Evolutionary conservation across 805 yeast genomes (phyloP).

Genomic region (Debaryomyces hansenii): DNA sequence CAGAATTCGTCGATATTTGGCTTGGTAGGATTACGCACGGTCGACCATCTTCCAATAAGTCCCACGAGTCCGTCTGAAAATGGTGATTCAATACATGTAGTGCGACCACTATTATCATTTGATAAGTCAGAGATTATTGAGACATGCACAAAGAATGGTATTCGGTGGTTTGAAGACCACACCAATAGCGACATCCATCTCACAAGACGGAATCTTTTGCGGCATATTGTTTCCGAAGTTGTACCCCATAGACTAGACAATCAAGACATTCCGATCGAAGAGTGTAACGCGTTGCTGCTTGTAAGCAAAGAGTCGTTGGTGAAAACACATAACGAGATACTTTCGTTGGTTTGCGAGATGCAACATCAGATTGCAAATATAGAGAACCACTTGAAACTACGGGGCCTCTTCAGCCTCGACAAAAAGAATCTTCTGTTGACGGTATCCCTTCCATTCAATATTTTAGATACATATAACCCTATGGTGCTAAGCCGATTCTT

Average conservation of each 20-base stretch:
- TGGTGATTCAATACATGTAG: slow-evolving; percentile 20
- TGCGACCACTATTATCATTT: slow-evolving; percentile 54
- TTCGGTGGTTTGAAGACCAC: slow-evolving; percentile 70
- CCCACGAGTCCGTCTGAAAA: slow-evolving; percentile 14
- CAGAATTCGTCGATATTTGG: slow-evolving; percentile 50
- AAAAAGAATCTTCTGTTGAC: neutral
- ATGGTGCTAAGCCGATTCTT: slow-evolving; percentile 29
- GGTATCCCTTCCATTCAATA: neutral
- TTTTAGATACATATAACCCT: neutral
- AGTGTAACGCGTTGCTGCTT: neutral
- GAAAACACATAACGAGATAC: slow-evolving; percentile 2
- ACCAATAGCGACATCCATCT: slow-evolving; percentile 56
- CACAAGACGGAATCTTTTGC: slow-evolving; percentile 58
- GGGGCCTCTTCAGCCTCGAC: neutral
- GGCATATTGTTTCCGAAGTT: slow-evolving; percentile 32
- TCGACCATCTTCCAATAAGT: slow-evolving; percentile 26
- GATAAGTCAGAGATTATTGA: slow-evolving; percentile 45
- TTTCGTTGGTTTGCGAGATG: slow-evolving; percentile 1
- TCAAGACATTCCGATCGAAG: neutral
- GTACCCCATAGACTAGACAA: slow-evolving; percentile 14
- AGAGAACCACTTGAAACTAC: neutral
- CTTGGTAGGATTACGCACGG: slow-evolving; percentile 50
- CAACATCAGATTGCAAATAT: slow-evolving; percentile 1
- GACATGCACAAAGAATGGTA: slow-evolving; percentile 39
- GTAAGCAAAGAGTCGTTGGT: slow-evolving; percentile 2